Conservation (phyloP, 306 rosid genomes). For the Betula pendula region DNA sequence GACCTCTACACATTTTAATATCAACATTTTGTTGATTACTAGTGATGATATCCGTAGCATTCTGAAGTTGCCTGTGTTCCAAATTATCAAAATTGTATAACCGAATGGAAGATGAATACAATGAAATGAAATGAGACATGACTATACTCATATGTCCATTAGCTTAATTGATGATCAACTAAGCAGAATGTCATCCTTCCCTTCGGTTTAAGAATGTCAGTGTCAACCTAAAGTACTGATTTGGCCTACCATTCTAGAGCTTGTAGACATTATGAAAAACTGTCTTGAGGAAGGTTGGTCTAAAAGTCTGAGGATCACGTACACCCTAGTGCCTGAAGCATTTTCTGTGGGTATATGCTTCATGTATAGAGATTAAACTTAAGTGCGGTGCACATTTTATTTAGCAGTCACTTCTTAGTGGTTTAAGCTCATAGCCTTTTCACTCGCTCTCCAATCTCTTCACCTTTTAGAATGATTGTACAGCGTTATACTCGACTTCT, state of each 20-base stretch:
- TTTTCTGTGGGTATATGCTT: not conserved
- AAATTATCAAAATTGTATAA: not conserved
- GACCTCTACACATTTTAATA: not conserved
- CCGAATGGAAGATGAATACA: not conserved
- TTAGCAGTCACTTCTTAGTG: not conserved
- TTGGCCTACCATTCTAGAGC: not conserved
- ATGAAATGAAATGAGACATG: not conserved
- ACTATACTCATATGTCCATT: not conserved
- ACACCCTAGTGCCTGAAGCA: not conserved
- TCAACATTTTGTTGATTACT: not conserved
- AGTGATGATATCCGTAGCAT: not conserved
- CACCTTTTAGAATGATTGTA: not conserved
- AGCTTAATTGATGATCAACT: not conserved
- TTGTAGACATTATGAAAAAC: too few species aligned
- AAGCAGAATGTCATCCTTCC: too few species aligned
- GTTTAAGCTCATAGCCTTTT: not conserved
- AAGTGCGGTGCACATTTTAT: not conserved
- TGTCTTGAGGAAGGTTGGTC: not conserved
- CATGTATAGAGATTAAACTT: not conserved
- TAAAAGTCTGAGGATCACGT: not conserved
- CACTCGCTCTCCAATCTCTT: not conserved
- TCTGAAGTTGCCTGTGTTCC: not conserved
- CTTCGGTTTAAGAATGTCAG: not conserved
- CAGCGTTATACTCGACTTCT: too few species aligned
- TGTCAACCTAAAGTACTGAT: not conserved